These are phyloP conservation scores for Fusarium sp. DNA, from an alignment of 2,329 filamentous ascomycete genomes.

Conservation along the genomic window DNA sequence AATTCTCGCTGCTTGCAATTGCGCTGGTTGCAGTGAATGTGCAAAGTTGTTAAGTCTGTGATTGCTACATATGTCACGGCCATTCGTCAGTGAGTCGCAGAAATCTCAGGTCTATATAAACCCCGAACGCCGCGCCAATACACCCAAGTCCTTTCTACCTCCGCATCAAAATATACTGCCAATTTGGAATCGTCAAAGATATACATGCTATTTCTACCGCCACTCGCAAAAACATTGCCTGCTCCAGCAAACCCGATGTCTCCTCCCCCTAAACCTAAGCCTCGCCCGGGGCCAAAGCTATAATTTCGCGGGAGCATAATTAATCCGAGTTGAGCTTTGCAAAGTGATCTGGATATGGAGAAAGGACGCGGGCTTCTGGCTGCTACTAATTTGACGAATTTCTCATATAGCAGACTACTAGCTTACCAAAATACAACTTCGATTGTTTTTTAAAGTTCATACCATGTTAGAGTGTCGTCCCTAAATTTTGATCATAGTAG, in stretches of 20 bases:
- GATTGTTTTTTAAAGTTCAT: accelerated
- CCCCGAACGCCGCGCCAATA: accelerated
- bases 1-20: no score
- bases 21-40: no score
- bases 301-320: not conserved
- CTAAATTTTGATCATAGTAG: not conserved
- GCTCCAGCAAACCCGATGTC: not conserved
- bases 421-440: not conserved
- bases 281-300: not conserved
- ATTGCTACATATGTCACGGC: accelerated
- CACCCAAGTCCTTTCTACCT: accelerated
- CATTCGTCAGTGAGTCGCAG: not conserved
- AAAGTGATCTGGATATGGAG: accelerated
- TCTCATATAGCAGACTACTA: no score
- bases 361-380: accelerated
- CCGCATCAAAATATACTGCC: accelerated
- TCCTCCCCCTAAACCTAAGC: not conserved
- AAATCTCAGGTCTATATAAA: not conserved
- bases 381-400: accelerated
- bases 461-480: accelerated
- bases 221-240: not conserved
- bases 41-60: accelerated
- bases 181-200: accelerated
- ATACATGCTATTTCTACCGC: accelerated
- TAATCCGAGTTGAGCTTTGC: no score